Evolutionary conservation across 768 basidiomycete genomes (phyloP).

Genomic region (Royoungia palumana): DNA sequence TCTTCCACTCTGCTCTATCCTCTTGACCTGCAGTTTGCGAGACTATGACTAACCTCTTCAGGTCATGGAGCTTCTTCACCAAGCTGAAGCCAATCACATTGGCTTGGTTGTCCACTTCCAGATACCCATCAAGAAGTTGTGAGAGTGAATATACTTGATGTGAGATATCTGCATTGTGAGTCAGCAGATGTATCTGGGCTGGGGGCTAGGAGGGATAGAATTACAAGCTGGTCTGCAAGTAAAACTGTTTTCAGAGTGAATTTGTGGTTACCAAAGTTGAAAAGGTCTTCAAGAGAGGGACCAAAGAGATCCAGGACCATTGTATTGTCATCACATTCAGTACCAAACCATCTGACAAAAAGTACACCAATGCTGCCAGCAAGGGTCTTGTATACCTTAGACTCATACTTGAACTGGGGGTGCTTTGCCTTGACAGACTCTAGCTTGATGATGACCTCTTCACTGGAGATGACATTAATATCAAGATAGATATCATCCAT

Average conservation of each 20-base stretch:
- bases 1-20: conserved; percentile 19
- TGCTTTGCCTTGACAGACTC: conserved; percentile 99
- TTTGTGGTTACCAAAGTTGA: conserved; percentile 96
- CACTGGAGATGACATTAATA: conserved; percentile 99
- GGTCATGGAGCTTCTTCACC: conserved; percentile 99
- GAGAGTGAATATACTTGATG: conserved; percentile 98
- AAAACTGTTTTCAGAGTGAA: conserved; percentile 97
- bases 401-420: conserved; percentile 99
- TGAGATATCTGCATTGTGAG: conserved; percentile 75
- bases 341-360: conserved; percentile 93
- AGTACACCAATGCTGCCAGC: conserved; percentile 99
- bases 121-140: conserved; percentile 99
- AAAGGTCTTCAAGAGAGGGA: conserved; percentile 85
- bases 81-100: conserved; percentile 98
- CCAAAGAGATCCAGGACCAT: conserved; percentile 98
- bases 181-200: conserved; percentile 41
- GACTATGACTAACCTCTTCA: conserved; percentile 75
- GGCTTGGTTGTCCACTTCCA: conserved; percentile 99
- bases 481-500: conserved; percentile 98
- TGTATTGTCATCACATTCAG: conserved; percentile 98
- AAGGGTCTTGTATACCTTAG: conserved; percentile 93
- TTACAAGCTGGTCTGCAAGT: conserved; percentile 91
- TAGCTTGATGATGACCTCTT: conserved; percentile 99
- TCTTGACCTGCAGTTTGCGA: conserved; percentile 19
- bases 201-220: fast-evolving